Evolutionary conservation across 768 basidiomycete genomes (phyloP), one percentile per base, ranked within the genome.

Genomic region (Termitomyces sp.): DNA sequence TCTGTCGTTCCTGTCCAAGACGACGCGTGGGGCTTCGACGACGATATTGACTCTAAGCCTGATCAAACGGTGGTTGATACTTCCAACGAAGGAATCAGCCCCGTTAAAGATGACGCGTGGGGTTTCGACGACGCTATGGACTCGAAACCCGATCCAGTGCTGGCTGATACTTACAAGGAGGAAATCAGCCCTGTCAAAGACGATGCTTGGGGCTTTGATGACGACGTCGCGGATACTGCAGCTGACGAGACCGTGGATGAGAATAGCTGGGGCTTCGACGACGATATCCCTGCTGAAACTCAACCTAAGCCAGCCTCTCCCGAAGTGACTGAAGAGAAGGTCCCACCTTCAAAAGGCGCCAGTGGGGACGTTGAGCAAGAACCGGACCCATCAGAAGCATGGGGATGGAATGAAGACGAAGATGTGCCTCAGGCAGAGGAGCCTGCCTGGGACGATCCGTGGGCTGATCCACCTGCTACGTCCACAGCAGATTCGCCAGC

Each of bases 391-490:
- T 76, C 72, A 16, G 86, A 88, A 65, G 85, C 89, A 0, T 93
- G 92, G 91, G 92, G 87, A 2, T 91, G 86, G 86, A 86, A 90
- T 42, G 84, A 86, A 45, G 84, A 85, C 35, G 79, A 78, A 13
- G 77, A 74, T 7, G 54, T 69, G 8, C 71, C 72, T 12, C 72
- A 64, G 18, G 67, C 75, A 4, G 83, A 81, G 60, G 81, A 83
- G 57, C 75, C 73, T 35, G 71, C 77, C 16, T 88, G 87, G 82
- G 90, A 90, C 55, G 84, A 90, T 63, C 85, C 89, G 2, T 91
- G 90, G 91, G 81, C 74, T 48, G 86, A 90, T 33, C 72, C 73
- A 16, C 63, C 75, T 32, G 63, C 64, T 33, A 65, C 72, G 45
- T 38, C 63, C 15, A 52, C 24, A 13, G 61, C 74, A 5, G 71